Percentiles rank a stretch among this genome's conserved stretches.
Evolutionary conservation across 2,329 filamentous ascomycete species (phyloP).

Genomic region (Colletotrichum navitas): DNA sequence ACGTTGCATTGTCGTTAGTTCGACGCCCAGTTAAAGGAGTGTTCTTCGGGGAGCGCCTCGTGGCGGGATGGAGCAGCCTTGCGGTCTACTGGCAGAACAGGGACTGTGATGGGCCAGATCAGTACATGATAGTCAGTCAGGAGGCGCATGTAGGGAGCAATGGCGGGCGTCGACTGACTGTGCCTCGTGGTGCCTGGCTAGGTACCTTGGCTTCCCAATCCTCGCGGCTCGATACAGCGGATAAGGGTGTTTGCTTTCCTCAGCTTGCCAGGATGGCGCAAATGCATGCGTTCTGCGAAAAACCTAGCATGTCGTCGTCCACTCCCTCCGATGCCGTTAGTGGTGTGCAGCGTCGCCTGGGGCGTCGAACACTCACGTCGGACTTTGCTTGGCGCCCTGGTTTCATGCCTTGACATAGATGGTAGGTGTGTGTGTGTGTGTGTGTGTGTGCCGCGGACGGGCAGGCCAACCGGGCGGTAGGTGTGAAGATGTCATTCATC

Average conservation of each 20-base stretch:
- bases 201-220: constrained; percentile 2
- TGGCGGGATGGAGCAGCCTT: constrained; percentile 3
- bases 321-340: background rate
- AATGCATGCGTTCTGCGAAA: background rate
- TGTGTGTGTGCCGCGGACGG: background rate
- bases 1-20: constrained; percentile 21
- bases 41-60: constrained; percentile 4
- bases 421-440: too few relatives aligned
- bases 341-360: background rate
- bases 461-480: too few relatives aligned
- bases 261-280: constrained; percentile 1
- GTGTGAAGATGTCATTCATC: too few relatives aligned
- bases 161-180: constrained; percentile 9
- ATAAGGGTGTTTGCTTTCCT: constrained; percentile 7
- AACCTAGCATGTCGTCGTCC: background rate
- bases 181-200: background rate
- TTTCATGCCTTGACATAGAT: constrained; percentile 20
- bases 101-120: background rate
- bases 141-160: constrained; percentile 2
- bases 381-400: constrained; percentile 18
- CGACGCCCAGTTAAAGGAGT: background rate
- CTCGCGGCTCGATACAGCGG: background rate
- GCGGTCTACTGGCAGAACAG: background rate
- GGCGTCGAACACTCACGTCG: background rate
- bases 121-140: background rate